Percentiles rank a stretch among this genome's conserved stretches.
Conservation (phyloP, 345 rosid species). For the Angophora floribunda region DNA sequence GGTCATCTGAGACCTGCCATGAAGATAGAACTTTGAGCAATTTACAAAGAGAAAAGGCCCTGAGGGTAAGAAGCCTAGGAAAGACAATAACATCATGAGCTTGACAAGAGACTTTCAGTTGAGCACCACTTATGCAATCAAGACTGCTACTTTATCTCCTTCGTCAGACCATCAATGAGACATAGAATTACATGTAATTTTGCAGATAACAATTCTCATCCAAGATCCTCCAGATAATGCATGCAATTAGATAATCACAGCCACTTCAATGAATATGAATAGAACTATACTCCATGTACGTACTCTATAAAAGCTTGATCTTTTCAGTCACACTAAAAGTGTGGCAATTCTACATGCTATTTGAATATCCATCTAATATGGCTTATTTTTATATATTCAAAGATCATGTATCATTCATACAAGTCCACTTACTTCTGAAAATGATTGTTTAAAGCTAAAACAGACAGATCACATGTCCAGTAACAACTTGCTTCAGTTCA, state of each 20-base stretch:
- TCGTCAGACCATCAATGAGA: background rate
- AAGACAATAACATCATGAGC: background rate
- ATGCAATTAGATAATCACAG: background rate
- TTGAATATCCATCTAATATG: background rate
- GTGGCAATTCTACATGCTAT: background rate
- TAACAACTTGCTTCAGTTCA: background rate
- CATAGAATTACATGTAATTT: background rate
- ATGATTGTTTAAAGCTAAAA: background rate
- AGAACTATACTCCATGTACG: background rate
- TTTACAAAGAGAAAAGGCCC: background rate
- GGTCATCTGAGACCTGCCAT: conserved; percentile 35
- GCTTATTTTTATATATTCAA: background rate
- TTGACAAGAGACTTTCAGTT: background rate
- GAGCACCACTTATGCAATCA: background rate
- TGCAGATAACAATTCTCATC: background rate
- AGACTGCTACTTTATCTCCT: background rate
- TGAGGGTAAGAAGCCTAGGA: background rate
- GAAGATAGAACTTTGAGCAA: background rate
- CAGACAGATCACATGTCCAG: background rate
- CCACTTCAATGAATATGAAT: background rate
- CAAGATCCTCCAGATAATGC: background rate
- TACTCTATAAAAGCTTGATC: background rate
- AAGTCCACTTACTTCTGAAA: background rate
- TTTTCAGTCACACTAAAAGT: background rate
- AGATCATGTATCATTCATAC: background rate